Base-by-base conservation (phyloP, 306 rosid species). In the Dalbergia cultrata region DNA sequence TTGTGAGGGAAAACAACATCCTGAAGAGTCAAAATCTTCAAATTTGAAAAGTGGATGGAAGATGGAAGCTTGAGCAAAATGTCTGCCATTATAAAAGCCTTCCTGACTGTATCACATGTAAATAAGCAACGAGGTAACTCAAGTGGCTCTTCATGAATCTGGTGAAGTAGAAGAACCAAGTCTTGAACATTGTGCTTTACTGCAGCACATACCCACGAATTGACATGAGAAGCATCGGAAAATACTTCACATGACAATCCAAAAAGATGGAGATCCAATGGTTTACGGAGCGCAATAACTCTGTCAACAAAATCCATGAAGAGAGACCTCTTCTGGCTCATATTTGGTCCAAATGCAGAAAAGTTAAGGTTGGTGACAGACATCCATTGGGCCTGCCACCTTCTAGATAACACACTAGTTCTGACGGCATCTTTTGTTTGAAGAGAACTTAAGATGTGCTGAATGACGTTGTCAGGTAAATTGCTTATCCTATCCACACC, bases 381-480 rank as follows among this genome's bases (percentile, higher is more conserved):
- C 39, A n/a, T 62, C 82, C 86, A 76, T 33, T 43, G 56, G 62
- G 26, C 43, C 33, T 9, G 21, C 85, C 85, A 82, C 33, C 53
- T 70, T 41, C 53, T 82, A 41, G 85, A 60, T n/a, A 82, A 62
- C 33, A 60, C 39, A 13, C 69, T 70, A 13, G 82, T 82, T 70
- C 69, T 57, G 10, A 82, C 78, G 9, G 85, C 82, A 37, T 82
- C 67, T 76, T 70, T 39, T 9, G 61, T 76, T 35, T 21, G 52
- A 53, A 76, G 78, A 13, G 45, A 76, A 13, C 53, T 60, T 8
- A 76, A 12, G 54, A 76, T 82, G 54, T n/a, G 31, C 2, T 14
- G 57, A 63, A 76, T 61, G 62, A 82, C 13, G 13, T 8, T 12
- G 1, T 82, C 74, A 1, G 86, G 75, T 10, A 83, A 44, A 39